phyloP scores from a whole-genome alignment of 495 filamentous ascomycete genomes.

The Xylaria grammica region DNA sequence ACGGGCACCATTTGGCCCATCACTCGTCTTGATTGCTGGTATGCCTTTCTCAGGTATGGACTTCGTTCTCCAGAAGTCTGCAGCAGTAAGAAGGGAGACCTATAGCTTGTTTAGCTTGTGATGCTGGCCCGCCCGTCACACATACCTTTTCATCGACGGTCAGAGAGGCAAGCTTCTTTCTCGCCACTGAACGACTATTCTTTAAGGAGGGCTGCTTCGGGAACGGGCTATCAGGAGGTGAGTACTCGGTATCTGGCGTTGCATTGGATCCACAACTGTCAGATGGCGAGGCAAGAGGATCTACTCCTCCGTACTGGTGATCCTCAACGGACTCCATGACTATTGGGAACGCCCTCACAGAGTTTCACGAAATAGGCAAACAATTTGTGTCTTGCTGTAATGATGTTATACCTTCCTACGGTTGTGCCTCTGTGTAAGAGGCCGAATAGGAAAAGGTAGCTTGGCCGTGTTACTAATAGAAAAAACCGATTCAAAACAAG shows the following conservation, averaged over 20 bases:
- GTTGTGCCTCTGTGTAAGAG: background rate
- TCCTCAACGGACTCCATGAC: conserved; percentile 35
- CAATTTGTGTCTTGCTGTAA: background rate
- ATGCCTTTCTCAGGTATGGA: conserved; percentile 70
- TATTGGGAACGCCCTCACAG: background rate
- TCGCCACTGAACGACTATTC: conserved; percentile 45
- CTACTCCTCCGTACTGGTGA: conserved; percentile 36
- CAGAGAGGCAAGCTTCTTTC: conserved; percentile 49
- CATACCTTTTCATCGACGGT: conserved; percentile 61
- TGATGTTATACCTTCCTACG: background rate
- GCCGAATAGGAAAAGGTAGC: background rate
- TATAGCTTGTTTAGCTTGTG: conserved; percentile 39
- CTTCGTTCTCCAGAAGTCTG: conserved; percentile 81
- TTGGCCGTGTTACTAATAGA: background rate
- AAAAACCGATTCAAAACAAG: background rate
- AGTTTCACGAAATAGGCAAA: background rate
- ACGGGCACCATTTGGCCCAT: conserved; percentile 80
- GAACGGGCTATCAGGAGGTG: conserved; percentile 53
- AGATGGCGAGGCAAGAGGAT: conserved; percentile 46
- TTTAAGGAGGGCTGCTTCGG: conserved; percentile 29
- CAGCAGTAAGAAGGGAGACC: conserved; percentile 66
- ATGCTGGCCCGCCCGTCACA: background rate
- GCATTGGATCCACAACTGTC: conserved; percentile 49
- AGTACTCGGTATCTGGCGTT: conserved; percentile 57
- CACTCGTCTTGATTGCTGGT: conserved; percentile 73